These are phyloP conservation scores for Macrolepiota fuliginosa DNA, from an alignment of 768 basidiomycete genomes.

Conservation along the genomic window DNA sequence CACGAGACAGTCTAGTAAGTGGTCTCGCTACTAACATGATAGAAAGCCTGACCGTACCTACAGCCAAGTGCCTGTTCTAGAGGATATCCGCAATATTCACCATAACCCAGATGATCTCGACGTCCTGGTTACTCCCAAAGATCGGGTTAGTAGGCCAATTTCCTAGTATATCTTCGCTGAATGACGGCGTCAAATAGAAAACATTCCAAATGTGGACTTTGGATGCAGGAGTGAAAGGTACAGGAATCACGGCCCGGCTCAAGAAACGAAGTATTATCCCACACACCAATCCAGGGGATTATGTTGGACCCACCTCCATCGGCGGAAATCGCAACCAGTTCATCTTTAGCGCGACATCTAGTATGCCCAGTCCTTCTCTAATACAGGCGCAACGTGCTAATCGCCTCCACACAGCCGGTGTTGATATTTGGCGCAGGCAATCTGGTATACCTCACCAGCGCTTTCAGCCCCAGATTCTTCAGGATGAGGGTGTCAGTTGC, in stretches of 20 bases:
- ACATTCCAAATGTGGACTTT: constrained; percentile 7
- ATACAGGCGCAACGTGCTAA: not conserved
- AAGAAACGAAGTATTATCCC: constrained; percentile 1
- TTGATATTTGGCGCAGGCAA: constrained; percentile 8
- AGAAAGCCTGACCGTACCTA: not conserved
- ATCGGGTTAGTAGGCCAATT: not conserved
- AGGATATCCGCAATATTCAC: not conserved
- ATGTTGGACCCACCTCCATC: constrained; percentile 4
- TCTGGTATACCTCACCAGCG: not conserved
- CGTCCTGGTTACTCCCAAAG: constrained; percentile 7
- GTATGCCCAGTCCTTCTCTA: not conserved
- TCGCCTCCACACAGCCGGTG: not conserved
- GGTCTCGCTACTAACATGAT: not conserved
- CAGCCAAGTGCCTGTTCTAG: constrained; percentile 8
- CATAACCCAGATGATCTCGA: constrained; percentile 2
- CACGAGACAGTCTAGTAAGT: constrained; percentile 1
- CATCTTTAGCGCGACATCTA: constrained; percentile 1
- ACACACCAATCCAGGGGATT: not conserved
- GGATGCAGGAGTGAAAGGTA: constrained; percentile 5
- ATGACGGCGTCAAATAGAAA: not conserved
- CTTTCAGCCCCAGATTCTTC: not conserved
- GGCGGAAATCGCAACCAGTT: constrained; percentile 6
- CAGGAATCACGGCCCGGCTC: constrained; percentile 2
- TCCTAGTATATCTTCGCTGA: not conserved
- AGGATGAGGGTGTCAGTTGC: not conserved